Base-by-base conservation (phyloP, 306 rosid species). In the Coriaria nepalensis region DNA sequence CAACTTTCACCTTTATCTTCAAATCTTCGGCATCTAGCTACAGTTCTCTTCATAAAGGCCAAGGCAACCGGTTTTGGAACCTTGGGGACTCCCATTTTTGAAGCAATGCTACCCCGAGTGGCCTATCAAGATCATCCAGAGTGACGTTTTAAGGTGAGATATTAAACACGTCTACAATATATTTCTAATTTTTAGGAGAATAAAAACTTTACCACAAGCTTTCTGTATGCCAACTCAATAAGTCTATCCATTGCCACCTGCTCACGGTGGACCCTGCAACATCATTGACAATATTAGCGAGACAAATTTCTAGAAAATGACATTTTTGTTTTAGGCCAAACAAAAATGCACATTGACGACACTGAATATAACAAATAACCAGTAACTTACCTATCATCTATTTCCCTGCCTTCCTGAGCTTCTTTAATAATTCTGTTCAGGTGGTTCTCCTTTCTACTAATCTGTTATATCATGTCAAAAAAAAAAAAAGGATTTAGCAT, bases 201-300 rank as follows among this genome's bases (percentile, higher is more conserved):
- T 45, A 47, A 45, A 55, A 49, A 36, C 29, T 20, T 56, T 78
- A 88, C 96, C 94, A 88, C 82, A 73, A 72, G 73, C 73, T 88
- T 88, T 67, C 69, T 72, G 61, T 75, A 88, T 51, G 93, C 71
- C 68, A 64, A 40, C 73, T 83, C 93, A 62, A 83, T 71, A 57
- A 87, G 93, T 62, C 64, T 69, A 45, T 78, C 93, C 86, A 78
- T 76, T 45, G 96, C 96, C 49, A 73, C 68, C 62, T 81, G 74
- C 72, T 87, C 93, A 40, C 71, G 83, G 63, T 68, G 7, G 49
- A 45, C 52, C 56, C 96, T 87, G 79, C 67, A 69, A 68, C 47
- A 37, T 9, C 42, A 60, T 44, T 53, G 13, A 55, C 0, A 59
- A 29, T 29, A 60, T 32, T n/a, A 35, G 48, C 60, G 50, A 63